Percentiles rank a stretch among this genome's conserved stretches.
Evolutionary conservation across 345 rosid genomes (phyloP).

Genomic region (Sonneratia caseolaris): DNA sequence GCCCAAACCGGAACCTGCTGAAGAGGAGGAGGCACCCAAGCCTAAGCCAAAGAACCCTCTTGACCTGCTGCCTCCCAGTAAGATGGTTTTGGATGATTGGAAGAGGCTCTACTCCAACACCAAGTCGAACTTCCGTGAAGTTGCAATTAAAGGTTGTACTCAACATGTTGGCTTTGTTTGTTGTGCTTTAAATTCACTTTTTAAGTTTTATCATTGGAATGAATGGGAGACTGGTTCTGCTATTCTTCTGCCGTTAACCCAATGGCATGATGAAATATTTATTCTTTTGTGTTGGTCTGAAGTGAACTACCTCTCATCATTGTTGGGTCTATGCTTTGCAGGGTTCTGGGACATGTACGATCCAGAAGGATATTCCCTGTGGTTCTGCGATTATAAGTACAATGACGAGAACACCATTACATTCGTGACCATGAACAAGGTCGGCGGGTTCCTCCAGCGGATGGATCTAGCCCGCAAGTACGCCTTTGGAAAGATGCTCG

Average conservation of each 20-base stretch:
- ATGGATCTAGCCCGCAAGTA: slow-evolving; percentile 96
- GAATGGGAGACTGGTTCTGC: neutral
- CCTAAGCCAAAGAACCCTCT: slow-evolving; percentile 59
- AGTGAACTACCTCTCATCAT: too few species aligned
- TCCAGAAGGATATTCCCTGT: slow-evolving; percentile 91
- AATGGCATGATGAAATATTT: too few species aligned
- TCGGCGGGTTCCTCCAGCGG: slow-evolving; percentile 88
- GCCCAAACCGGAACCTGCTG: slow-evolving; percentile 34
- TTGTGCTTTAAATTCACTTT: neutral
- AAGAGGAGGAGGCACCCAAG: too few species aligned
- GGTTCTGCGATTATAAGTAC: slow-evolving; percentile 99
- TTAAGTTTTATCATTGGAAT: neutral
- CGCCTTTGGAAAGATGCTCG: slow-evolving; percentile 93
- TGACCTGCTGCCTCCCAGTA: slow-evolving; percentile 84
- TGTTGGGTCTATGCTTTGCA: slow-evolving; percentile 16
- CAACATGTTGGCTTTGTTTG: too few species aligned
- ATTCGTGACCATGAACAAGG: slow-evolving; percentile 86
- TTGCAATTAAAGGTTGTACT: slow-evolving; percentile 74
- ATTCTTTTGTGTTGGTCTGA: neutral
- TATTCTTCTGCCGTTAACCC: neutral
- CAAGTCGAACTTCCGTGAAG: slow-evolving; percentile 89
- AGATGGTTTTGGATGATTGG: slow-evolving; percentile 94
- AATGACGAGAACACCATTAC: slow-evolving; percentile 89
- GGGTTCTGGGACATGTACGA: slow-evolving; percentile 99
- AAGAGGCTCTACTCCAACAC: slow-evolving; percentile 98